Evolutionary conservation across 345 rosid genomes (phyloP).

Genomic region (Euphorbia lathyris): DNA sequence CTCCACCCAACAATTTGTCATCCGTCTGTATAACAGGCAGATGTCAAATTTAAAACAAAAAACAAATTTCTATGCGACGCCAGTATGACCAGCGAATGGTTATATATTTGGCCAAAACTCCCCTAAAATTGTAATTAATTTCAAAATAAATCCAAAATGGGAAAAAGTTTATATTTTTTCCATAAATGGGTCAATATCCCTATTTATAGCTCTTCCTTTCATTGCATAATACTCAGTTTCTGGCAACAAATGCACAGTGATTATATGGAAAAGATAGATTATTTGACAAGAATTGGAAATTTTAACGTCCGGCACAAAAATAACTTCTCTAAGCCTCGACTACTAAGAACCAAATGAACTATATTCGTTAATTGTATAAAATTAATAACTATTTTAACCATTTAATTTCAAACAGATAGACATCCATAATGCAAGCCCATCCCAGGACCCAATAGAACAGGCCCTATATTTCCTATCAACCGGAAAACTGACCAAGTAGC

Average conservation of each 20-base stretch:
- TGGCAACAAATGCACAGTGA: not conserved
- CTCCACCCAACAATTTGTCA: no score
- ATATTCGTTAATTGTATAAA: not conserved
- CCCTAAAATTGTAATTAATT: no score
- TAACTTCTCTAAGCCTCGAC: not conserved
- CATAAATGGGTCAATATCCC: no score
- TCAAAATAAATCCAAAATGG: no score
- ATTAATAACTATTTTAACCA: not conserved
- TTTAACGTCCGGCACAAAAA: not conserved
- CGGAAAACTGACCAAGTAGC: slow-evolving; percentile 2
- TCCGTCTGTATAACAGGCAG: no score
- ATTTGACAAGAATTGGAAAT: not conserved
- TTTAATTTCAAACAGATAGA: not conserved
- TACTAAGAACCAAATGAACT: not conserved
- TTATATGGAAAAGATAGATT: not conserved
- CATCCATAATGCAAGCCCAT: not conserved
- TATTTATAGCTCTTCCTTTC: not conserved
- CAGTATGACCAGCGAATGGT: no score
- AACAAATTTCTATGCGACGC: no score
- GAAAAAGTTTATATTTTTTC: no score
- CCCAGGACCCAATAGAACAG: not conserved
- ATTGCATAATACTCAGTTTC: not conserved
- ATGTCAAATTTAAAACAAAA: no score
- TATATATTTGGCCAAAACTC: no score
- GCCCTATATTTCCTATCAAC: not conserved